Evolutionary conservation across 1,139 yeast genomes (phyloP).

Genomic region (Candida frijolesensis): DNA sequence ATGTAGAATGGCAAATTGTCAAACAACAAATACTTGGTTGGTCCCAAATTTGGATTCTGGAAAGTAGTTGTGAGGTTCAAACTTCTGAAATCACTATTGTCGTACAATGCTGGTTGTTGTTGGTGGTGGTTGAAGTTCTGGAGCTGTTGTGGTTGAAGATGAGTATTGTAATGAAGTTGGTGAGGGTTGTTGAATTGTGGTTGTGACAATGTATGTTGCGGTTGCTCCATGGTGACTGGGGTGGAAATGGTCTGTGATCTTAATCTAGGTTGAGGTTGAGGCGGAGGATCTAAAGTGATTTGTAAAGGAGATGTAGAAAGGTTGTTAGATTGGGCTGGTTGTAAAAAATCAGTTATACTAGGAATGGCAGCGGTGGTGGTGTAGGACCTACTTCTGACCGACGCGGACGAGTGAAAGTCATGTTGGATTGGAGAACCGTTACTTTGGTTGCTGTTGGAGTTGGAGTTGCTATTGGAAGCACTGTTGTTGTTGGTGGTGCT

Average conservation of each 20-base stretch:
- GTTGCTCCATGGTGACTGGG: constrained; percentile 28
- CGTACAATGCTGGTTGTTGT: constrained; percentile 32
- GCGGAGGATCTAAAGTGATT: constrained; percentile 34
- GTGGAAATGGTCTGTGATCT: constrained; percentile 46
- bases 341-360: constrained; percentile 13
- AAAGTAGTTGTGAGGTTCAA: constrained; percentile 56
- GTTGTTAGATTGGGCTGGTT: constrained; percentile 6
- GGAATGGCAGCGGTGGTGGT: constrained; percentile 47
- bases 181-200: constrained; percentile 1
- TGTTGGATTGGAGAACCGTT: constrained; percentile 4
- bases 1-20: constrained; percentile 68
- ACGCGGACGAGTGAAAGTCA: background rate
- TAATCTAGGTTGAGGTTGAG: constrained; percentile 26
- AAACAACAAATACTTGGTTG: constrained; percentile 74
- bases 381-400: constrained; percentile 47
- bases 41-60: constrained; percentile 69
- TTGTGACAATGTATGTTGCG: constrained; percentile 16
- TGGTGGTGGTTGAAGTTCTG: constrained; percentile 8
- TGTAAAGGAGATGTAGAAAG: constrained; percentile 22
- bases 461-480: constrained; percentile 5
- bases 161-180: constrained; percentile 13
- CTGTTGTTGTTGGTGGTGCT: constrained; percentile 6
- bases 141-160: constrained; percentile 18
- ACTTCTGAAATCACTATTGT: constrained; percentile 54
- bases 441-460: constrained; percentile 2